These are phyloP conservation scores for Penicillium italicum DNA, from an alignment of 2,329 filamentous ascomycete species.

Conservation along the genomic window DNA sequence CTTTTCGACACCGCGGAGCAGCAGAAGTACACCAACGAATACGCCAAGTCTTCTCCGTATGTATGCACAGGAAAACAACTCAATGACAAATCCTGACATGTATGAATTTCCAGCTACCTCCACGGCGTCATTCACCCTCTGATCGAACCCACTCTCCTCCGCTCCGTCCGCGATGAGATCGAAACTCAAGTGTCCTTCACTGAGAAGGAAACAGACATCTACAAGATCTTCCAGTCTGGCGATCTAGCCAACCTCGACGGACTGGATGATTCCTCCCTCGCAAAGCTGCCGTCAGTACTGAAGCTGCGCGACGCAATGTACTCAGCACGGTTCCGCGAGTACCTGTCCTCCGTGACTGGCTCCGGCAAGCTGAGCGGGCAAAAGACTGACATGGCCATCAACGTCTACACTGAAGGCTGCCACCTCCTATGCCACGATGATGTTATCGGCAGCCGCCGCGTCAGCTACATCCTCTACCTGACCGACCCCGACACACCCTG, in stretches of 20 bases:
- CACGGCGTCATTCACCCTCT: conserved; percentile 84
- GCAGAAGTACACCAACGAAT: conserved; percentile 43
- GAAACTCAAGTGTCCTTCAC: conserved; percentile 90
- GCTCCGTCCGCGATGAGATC: conserved; percentile 83
- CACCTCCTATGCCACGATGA: conserved; percentile 97
- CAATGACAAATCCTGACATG: conserved; percentile 6
- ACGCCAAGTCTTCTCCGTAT: conserved; percentile 44
- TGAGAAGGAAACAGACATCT: conserved; percentile 98
- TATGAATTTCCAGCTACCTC: conserved; percentile 61
- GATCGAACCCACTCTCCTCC: conserved; percentile 76
- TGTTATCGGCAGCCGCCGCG: conserved; percentile 91
- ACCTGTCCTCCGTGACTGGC: conserved; percentile 79
- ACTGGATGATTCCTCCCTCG: conserved; percentile 77
- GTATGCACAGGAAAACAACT: conserved; percentile 14
- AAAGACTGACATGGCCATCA: conserved; percentile 99
- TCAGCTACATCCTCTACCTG: conserved; percentile 96
- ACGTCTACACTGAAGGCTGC: conserved; percentile 94
- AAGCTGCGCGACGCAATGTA: conserved; percentile 92
- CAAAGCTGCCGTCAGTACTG: conserved; percentile 83
- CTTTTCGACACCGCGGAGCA: conserved; percentile 42
- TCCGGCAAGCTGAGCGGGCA: conserved; percentile 82
- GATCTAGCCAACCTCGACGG: conserved; percentile 96
- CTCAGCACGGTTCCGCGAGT: conserved; percentile 82
- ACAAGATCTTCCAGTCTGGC: conserved; percentile 98
- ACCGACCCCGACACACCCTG: conserved; percentile 88